Evolutionary conservation across 371 early-diverging fungal genomes (phyloP).

Genomic region (Actinomortierella ambigua): DNA sequence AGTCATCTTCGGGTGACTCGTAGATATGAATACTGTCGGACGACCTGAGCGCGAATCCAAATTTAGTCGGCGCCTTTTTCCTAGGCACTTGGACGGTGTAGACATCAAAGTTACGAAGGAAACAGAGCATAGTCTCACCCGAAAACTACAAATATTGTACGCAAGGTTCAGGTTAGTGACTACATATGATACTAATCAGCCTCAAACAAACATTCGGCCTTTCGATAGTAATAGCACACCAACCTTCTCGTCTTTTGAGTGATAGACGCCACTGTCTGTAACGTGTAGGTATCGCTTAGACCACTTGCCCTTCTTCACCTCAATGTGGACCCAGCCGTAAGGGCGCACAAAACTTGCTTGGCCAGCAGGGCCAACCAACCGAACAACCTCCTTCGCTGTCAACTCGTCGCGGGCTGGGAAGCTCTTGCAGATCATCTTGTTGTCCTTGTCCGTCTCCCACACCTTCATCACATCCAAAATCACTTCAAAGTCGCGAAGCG

Average conservation of each 20-base stretch:
- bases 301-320: conserved; percentile 80
- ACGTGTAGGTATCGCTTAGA: conserved; percentile 71
- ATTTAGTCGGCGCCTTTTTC: conserved; percentile 77
- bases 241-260: conserved; percentile 75
- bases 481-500: conserved; percentile 89
- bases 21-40: conserved; percentile 76
- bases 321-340: conserved; percentile 71
- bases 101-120: conserved; percentile 77
- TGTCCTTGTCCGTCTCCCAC: conserved; percentile 72
- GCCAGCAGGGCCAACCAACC: conserved; percentile 39
- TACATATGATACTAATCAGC: too few relatives aligned
- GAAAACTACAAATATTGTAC: conserved; percentile 37
- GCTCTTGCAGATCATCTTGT: conserved; percentile 44
- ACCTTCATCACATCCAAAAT: conserved; percentile 76
- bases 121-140: conserved; percentile 67
- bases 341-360: conserved; percentile 48
- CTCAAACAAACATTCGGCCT: background rate
- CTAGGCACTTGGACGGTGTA: conserved; percentile 70
- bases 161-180: background rate
- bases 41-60: conserved; percentile 84
- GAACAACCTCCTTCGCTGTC: conserved; percentile 30
- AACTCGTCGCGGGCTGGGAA: conserved; percentile 36
- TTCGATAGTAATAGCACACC: background rate
- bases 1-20: conserved; percentile 83
- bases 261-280: conserved; percentile 68